Conservation (phyloP, 1,284 basidiomycete species). For the Tilletia walkeri region DNA sequence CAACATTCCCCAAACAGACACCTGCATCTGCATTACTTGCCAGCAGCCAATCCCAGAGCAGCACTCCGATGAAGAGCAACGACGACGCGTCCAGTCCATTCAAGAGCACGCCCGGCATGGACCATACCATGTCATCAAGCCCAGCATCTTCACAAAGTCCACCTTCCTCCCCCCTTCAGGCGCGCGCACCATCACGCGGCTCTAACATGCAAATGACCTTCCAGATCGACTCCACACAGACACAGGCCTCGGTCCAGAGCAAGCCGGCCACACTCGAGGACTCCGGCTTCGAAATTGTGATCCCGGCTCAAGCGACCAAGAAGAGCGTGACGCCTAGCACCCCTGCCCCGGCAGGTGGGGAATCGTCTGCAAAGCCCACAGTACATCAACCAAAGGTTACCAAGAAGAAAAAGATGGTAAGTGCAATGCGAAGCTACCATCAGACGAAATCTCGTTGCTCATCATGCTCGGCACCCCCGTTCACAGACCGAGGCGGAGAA, state of each 20-base stretch:
- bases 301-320: background rate
- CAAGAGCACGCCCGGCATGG: conserved; percentile 9
- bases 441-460: background rate
- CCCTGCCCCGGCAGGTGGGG: no score
- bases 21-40: background rate
- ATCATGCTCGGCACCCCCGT: conserved; percentile 22
- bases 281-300: conserved; percentile 9
- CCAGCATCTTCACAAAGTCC: conserved; percentile 16
- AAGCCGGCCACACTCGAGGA: conserved; percentile 8
- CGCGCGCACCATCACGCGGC: background rate
- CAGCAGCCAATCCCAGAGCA: background rate
- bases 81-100: background rate
- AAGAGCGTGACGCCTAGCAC: no score
- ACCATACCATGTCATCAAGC: conserved; percentile 7
- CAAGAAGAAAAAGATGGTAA: conserved; percentile 35
- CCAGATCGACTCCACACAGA: background rate
- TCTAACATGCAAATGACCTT: background rate
- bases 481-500: conserved; percentile 25
- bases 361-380: background rate
- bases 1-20: background rate
- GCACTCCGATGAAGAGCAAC: no score
- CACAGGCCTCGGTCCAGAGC: background rate
- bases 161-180: conserved; percentile 7
- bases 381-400: conserved; percentile 21
- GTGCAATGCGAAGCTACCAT: conserved; percentile 9